Evolutionary conservation across 208 protist species (phyloP), one percentile per base, ranked within the genome.

Genomic region (Plasmodiophora brassicae): DNA sequence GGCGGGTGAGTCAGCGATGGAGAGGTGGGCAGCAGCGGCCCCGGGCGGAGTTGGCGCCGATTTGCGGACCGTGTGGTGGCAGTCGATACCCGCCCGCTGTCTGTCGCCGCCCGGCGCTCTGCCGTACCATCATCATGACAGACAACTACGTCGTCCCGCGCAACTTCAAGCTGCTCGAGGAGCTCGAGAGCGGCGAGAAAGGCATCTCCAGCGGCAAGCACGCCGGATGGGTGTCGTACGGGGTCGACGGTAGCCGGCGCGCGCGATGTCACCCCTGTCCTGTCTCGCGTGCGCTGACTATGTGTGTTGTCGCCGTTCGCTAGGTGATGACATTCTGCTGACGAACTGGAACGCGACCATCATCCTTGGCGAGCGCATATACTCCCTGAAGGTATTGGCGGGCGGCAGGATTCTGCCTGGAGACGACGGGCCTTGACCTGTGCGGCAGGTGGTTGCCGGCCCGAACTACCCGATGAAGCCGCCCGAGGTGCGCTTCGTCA

Each of bases 131-230:
- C n/a, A n/a, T n/a, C n/a, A n/a, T n/a, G n/a, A n/a, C 65, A 5
- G n/a, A 78, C 20, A 32, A 5, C 14, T 78, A 78, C n/a, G 65
- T 78, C n/a, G 65, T 78, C n/a, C 65, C 65, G 14, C 32, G 65
- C 32, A 78, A 78, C 41, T 78, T 78, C 65, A 78, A 78, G n/a
- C 65, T 78, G 65, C n/a, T 78, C 32, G 65, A 78, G 65, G 65
- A 78, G 65, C n/a, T 78, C 14, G 65, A 78, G 65, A 38, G 32
- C 5, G 65, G 65, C n/a, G 65, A 78, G 41, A 78, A 78, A 78
- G 65, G 65, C n/a, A 78, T 78, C n/a, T 78, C 65, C 5, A 44
- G 32, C 14, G 65, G 65, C 5, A 78, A 78, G 41, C 65, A 78
- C n/a, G 65, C 65, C 41, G 65, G 65, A 5, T 78, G 65, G 65